These are phyloP conservation scores for Colletotrichum truncatum DNA, from an alignment of 2,329 filamentous ascomycete genomes.

Conservation along the genomic window DNA sequence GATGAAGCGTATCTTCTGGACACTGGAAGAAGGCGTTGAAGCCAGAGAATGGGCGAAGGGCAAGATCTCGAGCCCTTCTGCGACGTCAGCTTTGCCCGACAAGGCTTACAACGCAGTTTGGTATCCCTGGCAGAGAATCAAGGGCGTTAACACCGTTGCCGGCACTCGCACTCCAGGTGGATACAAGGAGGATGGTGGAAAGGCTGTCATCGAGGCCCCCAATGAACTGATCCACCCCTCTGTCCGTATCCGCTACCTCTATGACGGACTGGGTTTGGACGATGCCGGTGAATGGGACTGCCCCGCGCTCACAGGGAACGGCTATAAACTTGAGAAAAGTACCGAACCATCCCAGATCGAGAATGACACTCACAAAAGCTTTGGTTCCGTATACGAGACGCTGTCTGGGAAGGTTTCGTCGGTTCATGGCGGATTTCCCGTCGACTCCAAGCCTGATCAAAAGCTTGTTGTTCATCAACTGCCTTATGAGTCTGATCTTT, in stretches of 20 bases:
- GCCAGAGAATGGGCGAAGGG: constrained; percentile 33
- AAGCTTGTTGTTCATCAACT: constrained; percentile 25
- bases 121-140: constrained; percentile 13
- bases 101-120: neutral
- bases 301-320: constrained; percentile 28
- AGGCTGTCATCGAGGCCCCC: constrained; percentile 5
- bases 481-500: constrained; percentile 30
- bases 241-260: constrained; percentile 43
- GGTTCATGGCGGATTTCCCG: neutral
- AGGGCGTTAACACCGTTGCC: constrained; percentile 2
- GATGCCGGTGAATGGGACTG: constrained; percentile 38
- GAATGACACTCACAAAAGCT: neutral
- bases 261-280: constrained; percentile 38
- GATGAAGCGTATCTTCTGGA: constrained; percentile 33
- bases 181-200: constrained; percentile 33
- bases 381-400: constrained; percentile 22
- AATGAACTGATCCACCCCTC: constrained; percentile 42
- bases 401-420: constrained; percentile 14
- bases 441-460: neutral
- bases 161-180: constrained; percentile 34
- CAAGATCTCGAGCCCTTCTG: constrained; percentile 29
- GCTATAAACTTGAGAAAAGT: constrained; percentile 18
- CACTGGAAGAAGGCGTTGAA: constrained; percentile 15
- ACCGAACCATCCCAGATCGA: neutral
- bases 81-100: constrained; percentile 17